Percentiles rank a stretch among this genome's conserved stretches.
These are phyloP conservation scores for Aspergillus sp. DNA, from an alignment of 2,329 filamentous ascomycete species.

Conservation along the genomic window DNA sequence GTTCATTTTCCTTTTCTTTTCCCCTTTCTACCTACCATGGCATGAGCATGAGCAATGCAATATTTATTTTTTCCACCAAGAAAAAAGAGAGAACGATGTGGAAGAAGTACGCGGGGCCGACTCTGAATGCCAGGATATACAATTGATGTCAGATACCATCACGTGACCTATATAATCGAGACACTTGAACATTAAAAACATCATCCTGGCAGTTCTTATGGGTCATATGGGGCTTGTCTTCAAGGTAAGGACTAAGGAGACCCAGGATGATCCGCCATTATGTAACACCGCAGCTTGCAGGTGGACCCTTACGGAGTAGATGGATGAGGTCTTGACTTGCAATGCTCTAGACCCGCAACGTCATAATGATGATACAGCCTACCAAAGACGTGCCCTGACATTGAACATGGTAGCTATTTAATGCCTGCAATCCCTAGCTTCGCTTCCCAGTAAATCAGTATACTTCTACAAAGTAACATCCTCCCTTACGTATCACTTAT, in stretches of 20 bases:
- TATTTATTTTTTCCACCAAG: background rate
- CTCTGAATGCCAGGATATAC: background rate
- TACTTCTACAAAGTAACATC: background rate
- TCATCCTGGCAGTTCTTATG: too few species aligned
- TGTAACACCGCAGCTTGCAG: background rate
- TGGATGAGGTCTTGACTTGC: background rate
- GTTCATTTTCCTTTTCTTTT: background rate
- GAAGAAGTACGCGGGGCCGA: background rate
- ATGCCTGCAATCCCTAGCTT: background rate
- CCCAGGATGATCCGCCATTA: background rate
- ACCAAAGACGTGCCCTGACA: background rate
- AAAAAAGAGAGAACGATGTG: background rate
- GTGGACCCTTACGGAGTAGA: background rate
- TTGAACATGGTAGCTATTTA: background rate
- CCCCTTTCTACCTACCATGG: background rate
- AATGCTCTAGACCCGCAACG: conserved; percentile 7
- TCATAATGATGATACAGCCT: conserved; percentile 10
- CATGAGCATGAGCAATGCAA: conserved; percentile 2
- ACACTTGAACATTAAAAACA: background rate
- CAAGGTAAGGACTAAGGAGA: background rate
- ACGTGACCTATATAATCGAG: conserved; percentile 10
- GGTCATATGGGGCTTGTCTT: background rate
- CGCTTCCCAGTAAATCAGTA: background rate
- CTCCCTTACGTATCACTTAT: background rate
- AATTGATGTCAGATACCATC: background rate